Base-by-base conservation (phyloP, 1,284 basidiomycete species). In the Ustilago vetiveriae region DNA sequence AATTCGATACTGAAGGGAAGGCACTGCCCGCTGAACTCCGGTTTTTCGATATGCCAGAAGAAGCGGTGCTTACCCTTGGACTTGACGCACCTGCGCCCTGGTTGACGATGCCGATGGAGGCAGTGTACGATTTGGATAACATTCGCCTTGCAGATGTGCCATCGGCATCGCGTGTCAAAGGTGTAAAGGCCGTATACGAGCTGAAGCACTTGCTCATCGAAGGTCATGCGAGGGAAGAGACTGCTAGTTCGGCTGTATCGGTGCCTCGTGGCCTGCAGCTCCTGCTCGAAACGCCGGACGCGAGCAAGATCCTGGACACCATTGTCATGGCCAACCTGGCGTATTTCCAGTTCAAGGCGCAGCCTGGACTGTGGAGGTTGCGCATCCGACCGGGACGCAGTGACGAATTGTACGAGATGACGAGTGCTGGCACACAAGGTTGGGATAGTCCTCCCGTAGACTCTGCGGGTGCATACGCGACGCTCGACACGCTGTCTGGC, bases 71-170 rank as follows among this genome's bases (percentile, higher is more conserved):
- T 71, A 98, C 95, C 0, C 86, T 98, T 9, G 89, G 88, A 3
- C 89, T 97, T 86, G 93, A 98, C 54, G 89, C 92, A 1, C 91
- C 92, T 3, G 86, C 89, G 1, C 88, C 94, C 0, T 98, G 95
- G 94, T 87, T 98, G 17, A 92, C 94, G 14, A 90, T 92, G 43
- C 94, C 95, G 0, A 87, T 88, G 21, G 89, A 93, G 76, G 91
- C 94, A 0, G 85, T 90, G 0, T 92, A 96, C 71, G 95, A 98
- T 82, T 88, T 98, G 22, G 96, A 98, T 84, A 98, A 98, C 79
- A 90, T 98, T 53, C 90, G 94, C 37, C 87, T 98, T 7, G 86
- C 86, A 5, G 86, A 87, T 35, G 84, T 94, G 3, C 85, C 87
- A 2, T 82, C 84, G 0, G 33, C 48, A 0, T 64, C 57, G 16